Evolutionary conservation across 1,284 basidiomycete genomes (phyloP), one percentile per base, ranked within the genome.

Genomic region (Ceratobasidium sp.): DNA sequence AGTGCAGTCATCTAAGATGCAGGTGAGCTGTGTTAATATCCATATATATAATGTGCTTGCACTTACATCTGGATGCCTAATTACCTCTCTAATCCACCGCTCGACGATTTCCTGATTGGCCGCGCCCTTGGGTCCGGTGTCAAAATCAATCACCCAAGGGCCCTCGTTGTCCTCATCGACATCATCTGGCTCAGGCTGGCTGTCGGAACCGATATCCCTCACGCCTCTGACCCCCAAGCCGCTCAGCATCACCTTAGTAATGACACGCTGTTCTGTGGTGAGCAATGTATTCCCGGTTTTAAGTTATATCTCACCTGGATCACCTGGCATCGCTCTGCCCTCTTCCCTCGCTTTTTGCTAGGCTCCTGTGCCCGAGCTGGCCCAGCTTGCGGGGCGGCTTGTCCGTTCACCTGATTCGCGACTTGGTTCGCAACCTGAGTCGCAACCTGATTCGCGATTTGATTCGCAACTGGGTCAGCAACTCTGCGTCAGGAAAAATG

Each of bases 111-210:
- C 21, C 5, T 6, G n/a, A 12, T 60, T 60, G 18, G 12, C n/a
- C 2, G 8, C 3, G 36, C 14, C 30, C 9, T 60, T 14, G 12
- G 58, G 58, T 9, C 38, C 58, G 3, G 36, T 11, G 12, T 33
- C 23, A 25, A 25, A 60, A 25, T 60, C 21, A 14, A 60, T 23
- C 6, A 4, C 18, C 58, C 58, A 60, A 12, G 58, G 58, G 16
- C n/a, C 38, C 38, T 60, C 38, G n/a, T 60, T 30, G 36, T 60
- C 21, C 16, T 18, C 58, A 12, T 60, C 38, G 40, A 60, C 30
- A 28, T 42, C 38, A 7, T 33, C 14, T 12, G 58, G 30, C 28
- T n/a, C 36, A 21, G 58, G 58, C 58, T 60, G 58, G 1, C 23
- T 14, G 21, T 40, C 21, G 5, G 58, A 60, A 3, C 58, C 58